These are phyloP conservation scores for Tulasnella sp. DNA, from an alignment of 768 basidiomycete species.

Conservation along the genomic window DNA sequence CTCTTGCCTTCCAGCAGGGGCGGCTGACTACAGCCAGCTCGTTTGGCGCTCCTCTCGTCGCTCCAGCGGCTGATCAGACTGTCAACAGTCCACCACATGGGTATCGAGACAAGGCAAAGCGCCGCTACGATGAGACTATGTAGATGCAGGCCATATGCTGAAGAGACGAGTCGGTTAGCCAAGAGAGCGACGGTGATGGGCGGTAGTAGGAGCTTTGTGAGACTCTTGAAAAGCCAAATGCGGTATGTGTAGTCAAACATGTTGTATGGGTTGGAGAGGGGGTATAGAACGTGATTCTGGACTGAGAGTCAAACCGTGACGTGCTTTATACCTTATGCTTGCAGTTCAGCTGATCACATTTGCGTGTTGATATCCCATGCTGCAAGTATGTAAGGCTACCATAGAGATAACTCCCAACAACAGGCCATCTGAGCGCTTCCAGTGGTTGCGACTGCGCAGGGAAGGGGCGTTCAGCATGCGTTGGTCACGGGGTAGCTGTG, in stretches of 20 bases:
- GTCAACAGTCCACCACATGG: conserved; percentile 2
- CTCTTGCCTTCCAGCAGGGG: conserved; percentile 5
- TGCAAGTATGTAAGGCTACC: no score
- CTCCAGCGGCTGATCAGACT: background rate
- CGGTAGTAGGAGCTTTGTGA: background rate
- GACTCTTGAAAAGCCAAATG: background rate
- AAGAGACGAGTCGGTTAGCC: background rate
- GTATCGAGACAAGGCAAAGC: conserved; percentile 1
- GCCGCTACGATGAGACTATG: background rate
- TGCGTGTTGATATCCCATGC: no score
- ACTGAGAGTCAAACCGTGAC: no score
- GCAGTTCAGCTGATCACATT: no score
- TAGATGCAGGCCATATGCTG: background rate
- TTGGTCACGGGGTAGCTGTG: no score
- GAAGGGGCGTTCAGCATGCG: no score
- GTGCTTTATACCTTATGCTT: no score
- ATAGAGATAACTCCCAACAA: no score
- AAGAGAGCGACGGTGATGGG: background rate
- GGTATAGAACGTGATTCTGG: background rate
- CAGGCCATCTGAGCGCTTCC: no score
- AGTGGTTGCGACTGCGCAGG: no score
- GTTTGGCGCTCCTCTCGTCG: background rate
- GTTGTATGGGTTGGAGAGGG: background rate
- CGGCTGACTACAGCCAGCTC: background rate
- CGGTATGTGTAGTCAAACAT: conserved; percentile 8